phyloP scores from a whole-genome alignment of 31 red algal species.

The Porphyra umbilicalis region DNA sequence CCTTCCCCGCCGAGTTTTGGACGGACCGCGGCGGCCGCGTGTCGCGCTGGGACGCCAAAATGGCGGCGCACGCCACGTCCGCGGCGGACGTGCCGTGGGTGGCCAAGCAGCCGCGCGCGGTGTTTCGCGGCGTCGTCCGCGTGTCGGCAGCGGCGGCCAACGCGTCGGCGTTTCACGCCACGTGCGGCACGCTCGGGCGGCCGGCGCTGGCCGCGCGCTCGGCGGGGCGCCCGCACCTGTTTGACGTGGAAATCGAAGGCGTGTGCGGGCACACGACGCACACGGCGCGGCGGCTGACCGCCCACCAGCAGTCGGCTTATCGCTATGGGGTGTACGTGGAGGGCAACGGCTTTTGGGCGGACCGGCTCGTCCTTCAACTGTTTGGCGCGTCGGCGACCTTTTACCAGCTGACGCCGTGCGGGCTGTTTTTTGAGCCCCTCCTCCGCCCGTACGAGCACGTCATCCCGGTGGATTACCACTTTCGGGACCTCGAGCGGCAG shows the following conservation, averaged over 20 bases:
- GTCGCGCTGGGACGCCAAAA: constrained; percentile 31
- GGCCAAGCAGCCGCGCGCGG: constrained; percentile 22
- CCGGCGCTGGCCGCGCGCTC: constrained; percentile 9
- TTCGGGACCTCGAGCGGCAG: constrained; percentile 25
- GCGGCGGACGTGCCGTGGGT: constrained; percentile 18
- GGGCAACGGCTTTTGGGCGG: constrained; percentile 85
- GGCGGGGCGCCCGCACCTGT: constrained; percentile 5
- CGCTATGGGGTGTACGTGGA: constrained; percentile 66
- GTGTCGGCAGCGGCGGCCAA: constrained; percentile 16
- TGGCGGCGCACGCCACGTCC: constrained; percentile 5
- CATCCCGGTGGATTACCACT: constrained; percentile 47
- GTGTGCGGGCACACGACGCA: constrained; percentile 20
- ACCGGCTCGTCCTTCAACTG: constrained; percentile 50
- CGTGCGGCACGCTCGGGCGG: constrained; percentile 17
- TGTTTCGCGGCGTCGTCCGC: constrained; percentile 55
- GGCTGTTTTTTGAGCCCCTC: constrained; percentile 75
- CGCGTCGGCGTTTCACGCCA: constrained; percentile 4
- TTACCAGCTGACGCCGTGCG: constrained; percentile 72
- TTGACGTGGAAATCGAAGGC: constrained; percentile 35
- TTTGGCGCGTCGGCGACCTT: constrained; percentile 43
- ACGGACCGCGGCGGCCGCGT: constrained; percentile 8
- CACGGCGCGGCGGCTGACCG: constrained; percentile 10
- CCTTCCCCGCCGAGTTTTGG: constrained; percentile 15
- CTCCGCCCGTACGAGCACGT: constrained; percentile 47
- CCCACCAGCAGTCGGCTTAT: constrained; percentile 23